Evolutionary conservation across 169 alveolate genomes (phyloP).

Genomic region (Cryptosporidium bovis): DNA sequence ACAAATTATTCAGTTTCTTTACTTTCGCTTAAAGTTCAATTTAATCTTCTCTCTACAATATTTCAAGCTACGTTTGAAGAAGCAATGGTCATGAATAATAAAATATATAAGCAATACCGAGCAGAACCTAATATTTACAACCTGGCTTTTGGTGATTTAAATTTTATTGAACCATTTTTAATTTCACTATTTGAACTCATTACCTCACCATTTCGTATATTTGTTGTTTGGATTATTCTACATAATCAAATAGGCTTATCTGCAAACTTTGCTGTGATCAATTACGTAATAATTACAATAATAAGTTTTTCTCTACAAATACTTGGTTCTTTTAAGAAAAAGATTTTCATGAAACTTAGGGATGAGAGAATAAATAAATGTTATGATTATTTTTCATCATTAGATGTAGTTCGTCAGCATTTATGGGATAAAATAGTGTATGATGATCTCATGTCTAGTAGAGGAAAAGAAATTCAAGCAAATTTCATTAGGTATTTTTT

Average conservation of each 20-base stretch:
- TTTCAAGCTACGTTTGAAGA: background rate
- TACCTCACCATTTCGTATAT: slow-evolving; percentile 7
- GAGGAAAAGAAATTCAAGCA: slow-evolving; percentile 15
- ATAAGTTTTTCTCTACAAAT: slow-evolving; percentile 8
- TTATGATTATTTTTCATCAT: slow-evolving; percentile 37
- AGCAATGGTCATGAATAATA: background rate
- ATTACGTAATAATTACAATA: background rate
- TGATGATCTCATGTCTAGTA: slow-evolving; percentile 12
- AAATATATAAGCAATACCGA: background rate
- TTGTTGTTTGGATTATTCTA: slow-evolving; percentile 43
- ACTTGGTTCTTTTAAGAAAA: slow-evolving; percentile 26
- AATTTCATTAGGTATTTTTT: slow-evolving; percentile 16
- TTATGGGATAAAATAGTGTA: slow-evolving; percentile 55
- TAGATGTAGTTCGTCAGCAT: slow-evolving; percentile 8
- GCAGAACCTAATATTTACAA: slow-evolving; percentile 24
- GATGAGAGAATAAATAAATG: slow-evolving; percentile 38
- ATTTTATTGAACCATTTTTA: slow-evolving; percentile 22
- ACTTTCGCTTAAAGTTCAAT: slow-evolving; percentile 11
- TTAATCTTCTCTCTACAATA: background rate
- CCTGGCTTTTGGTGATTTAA: slow-evolving; percentile 35
- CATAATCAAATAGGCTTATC: slow-evolving; percentile 22
- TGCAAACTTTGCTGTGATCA: slow-evolving; percentile 18
- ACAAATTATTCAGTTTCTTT: slow-evolving; percentile 14
- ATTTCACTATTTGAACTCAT: slow-evolving; percentile 28
- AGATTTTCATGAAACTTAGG: slow-evolving; percentile 20